Evolutionary conservation across 2,329 filamentous ascomycete genomes (phyloP).

Genomic region (Calonectria pteridis): DNA sequence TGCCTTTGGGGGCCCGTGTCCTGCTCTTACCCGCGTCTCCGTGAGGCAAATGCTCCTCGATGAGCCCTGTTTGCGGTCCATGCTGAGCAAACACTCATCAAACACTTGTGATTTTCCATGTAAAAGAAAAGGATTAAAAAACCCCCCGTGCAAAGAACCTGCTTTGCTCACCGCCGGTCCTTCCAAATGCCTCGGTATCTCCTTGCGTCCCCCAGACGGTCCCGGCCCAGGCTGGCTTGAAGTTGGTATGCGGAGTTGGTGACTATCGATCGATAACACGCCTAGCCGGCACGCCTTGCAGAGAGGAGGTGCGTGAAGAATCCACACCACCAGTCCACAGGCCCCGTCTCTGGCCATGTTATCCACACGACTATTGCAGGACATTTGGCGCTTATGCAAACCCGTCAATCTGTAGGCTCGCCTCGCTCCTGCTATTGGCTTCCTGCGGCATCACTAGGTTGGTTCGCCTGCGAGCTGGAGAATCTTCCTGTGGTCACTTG

Average conservation of each 20-base stretch:
- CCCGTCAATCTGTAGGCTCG: slow-evolving; percentile 5
- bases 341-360: neutral
- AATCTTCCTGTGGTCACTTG: neutral
- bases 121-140: neutral
- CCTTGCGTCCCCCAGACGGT: neutral
- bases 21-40: slow-evolving; percentile 9
- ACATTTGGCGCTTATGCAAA: slow-evolving; percentile 7
- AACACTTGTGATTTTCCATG: slow-evolving; percentile 12
- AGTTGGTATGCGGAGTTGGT: neutral
- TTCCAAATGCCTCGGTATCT: neutral
- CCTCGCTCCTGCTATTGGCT: neutral
- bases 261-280: neutral
- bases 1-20: neutral
- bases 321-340: slow-evolving; percentile 7
- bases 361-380: neutral
- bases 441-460: neutral
- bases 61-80: neutral
- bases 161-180: neutral
- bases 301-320: slow-evolving; percentile 4
- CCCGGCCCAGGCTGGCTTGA: neutral
- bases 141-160: neutral
- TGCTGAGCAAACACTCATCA: slow-evolving; percentile 20
- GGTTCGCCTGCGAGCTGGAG: neutral
- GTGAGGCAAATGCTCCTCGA: neutral
- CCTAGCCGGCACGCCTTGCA: neutral